Evolutionary conservation across 2,329 filamentous ascomycete genomes (phyloP).

Genomic region (Tolypocladium sp.): DNA sequence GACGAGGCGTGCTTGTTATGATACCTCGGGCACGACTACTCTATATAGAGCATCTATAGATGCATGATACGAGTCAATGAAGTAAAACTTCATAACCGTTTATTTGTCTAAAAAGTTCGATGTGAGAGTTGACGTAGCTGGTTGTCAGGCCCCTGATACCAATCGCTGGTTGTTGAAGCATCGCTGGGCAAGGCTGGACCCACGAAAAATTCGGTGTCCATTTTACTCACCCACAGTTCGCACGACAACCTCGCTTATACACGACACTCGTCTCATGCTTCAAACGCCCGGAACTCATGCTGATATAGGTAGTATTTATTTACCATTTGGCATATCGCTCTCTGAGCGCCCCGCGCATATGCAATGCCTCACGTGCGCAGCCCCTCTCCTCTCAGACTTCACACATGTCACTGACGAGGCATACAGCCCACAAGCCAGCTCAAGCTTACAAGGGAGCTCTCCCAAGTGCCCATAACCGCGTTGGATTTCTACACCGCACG

Average conservation of each 20-base stretch:
- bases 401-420: not conserved
- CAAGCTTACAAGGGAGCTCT: slow-evolving; percentile 23
- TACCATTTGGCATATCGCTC: not conserved
- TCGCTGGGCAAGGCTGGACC: not conserved
- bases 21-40: not conserved
- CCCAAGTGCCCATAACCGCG: slow-evolving; percentile 50
- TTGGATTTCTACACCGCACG: slow-evolving; percentile 38
- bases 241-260: not conserved
- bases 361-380: not conserved
- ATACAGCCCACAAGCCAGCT: slow-evolving; percentile 3
- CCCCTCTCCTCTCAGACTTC: not conserved
- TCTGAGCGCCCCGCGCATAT: not conserved
- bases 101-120: not conserved
- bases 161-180: not conserved
- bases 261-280: not conserved
- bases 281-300: not conserved
- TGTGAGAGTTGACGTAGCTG: not conserved
- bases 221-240: not conserved
- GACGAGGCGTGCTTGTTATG: not conserved
- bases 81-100: not conserved
- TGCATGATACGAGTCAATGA: slow-evolving; percentile 1
- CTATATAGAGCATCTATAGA: slow-evolving; percentile 3
- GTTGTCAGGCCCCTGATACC: not conserved
- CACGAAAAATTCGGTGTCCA: slow-evolving; percentile 1
- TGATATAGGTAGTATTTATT: not conserved